A percentile compares a stretch with the other conserved stretches of the same genome.
Conservation (phyloP, 164 flowering plant genomes). For the Taxillus chinensis region DNA sequence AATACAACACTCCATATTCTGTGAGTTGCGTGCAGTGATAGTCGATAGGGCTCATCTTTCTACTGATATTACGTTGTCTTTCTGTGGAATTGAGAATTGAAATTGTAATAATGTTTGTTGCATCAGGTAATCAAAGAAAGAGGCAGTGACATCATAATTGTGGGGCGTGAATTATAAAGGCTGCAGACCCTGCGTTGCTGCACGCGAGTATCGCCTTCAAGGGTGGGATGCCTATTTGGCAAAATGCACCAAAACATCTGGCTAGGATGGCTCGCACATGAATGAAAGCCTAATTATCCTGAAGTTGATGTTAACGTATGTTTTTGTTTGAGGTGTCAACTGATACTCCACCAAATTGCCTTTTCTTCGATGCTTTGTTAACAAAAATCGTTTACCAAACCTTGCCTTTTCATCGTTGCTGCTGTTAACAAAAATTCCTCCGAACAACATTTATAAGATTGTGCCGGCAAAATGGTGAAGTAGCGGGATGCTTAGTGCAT, state of each 20-base stretch:
- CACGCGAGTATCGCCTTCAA: conserved; percentile 74
- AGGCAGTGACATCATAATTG: conserved; percentile 93
- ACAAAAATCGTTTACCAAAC: too few relatives aligned
- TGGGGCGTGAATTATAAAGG: conserved; percentile 94
- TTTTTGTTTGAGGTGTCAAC: too few relatives aligned
- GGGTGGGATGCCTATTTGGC: conserved; percentile 91
- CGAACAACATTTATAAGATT: too few relatives aligned
- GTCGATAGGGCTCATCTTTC: background rate
- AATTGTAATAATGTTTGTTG: background rate
- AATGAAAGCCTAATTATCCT: too few relatives aligned
- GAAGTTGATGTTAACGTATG: too few relatives aligned
- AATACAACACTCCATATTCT: conserved; percentile 84
- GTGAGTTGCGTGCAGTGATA: conserved; percentile 33
- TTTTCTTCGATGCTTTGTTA: too few relatives aligned
- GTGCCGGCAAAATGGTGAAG: too few relatives aligned
- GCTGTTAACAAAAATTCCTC: too few relatives aligned
- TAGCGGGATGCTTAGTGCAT: too few relatives aligned
- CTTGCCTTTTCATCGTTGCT: too few relatives aligned
- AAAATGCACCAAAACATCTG: conserved; percentile 25
- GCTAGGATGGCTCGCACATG: background rate
- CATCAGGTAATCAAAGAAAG: conserved; percentile 76
- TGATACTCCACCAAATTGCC: too few relatives aligned
- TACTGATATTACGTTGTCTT: background rate
- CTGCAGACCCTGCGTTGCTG: conserved; percentile 67
- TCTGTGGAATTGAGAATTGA: too few relatives aligned